Evolutionary conservation across 495 filamentous ascomycete species (phyloP), one percentile per base, ranked within the genome.

Genomic region (Neurospora sp.): DNA sequence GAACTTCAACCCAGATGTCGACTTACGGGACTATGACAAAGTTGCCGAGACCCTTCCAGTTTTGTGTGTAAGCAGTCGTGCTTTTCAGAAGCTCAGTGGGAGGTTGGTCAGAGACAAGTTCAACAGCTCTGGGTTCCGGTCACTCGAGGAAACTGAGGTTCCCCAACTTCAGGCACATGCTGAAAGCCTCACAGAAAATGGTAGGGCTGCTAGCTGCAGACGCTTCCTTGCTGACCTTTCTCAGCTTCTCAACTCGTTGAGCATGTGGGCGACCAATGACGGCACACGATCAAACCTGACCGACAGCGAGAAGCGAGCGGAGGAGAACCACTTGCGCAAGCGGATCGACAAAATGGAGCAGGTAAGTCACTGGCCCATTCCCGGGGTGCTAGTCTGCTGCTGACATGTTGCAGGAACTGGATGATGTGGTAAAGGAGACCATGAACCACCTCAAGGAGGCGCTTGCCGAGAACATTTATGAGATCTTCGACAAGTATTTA

Each of bases 61-160:
- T 2, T 92, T 91, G 75, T 91, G 89, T 73, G 88, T 90, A 10
- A 88, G 85, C 68, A 87, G 85, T 66, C 80, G 86, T 35, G 89
- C 85, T 0, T 92, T 90, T 69, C 88, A 91, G 73, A 88, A 89
- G 68, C 77, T 92, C 16, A 81, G 81, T 44, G 88, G 88, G 18
- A 85, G 87, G 5, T 74, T 91, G 7, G 76, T 80, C 39, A 77
- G 77, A 31, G 80, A 81, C 39, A 70, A 78, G n/a, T 73, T 86
- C 80, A 40, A 75, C 68, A 74, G 48, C 40, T 84, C 88, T 41
- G 81, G 81, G 5, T 83, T 80, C 71, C 44, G 70, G 44, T 77
- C 73, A 20, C 7, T 72, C 22, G 74, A 81, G 9, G 81, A 80
- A 59, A 83, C 86, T 0, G 87, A 88, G 76, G 86, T 92, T 40